Conservation (phyloP, 2,329 filamentous ascomycete species). For the Claviceps sp. region DNA sequence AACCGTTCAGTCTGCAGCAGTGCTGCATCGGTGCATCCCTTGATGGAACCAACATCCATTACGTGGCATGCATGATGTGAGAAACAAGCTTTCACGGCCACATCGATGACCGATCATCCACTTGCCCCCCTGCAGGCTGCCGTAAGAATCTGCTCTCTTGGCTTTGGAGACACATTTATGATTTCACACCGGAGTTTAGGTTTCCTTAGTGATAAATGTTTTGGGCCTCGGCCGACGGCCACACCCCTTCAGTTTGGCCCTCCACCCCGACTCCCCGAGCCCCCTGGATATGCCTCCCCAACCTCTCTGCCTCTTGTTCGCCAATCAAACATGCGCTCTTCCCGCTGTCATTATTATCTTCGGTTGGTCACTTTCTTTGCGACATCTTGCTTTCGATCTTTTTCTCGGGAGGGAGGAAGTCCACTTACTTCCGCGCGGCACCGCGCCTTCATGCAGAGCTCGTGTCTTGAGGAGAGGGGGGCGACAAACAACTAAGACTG, state of each 20-base stretch:
- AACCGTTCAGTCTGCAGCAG: too few relatives aligned
- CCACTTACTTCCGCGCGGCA: not conserved
- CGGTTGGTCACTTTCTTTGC: too few relatives aligned
- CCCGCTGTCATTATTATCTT: not conserved
- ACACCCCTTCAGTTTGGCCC: not conserved
- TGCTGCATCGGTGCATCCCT: too few relatives aligned
- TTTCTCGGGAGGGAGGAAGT: not conserved
- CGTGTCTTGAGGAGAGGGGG: not conserved
- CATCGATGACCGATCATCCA: too few relatives aligned
- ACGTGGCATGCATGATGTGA: too few relatives aligned
- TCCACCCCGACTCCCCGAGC: not conserved
- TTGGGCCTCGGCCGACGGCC: not conserved
- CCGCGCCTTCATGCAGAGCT: not conserved
- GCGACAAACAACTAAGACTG: not conserved
- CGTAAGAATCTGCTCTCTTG: too few relatives aligned
- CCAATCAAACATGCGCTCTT: not conserved
- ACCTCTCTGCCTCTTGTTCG: not conserved
- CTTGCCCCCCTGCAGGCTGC: too few relatives aligned
- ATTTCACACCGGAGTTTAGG: too few relatives aligned
- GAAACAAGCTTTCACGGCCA: too few relatives aligned
- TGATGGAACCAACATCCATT: too few relatives aligned
- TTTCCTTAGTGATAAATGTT: not conserved
- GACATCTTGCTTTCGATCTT: not conserved
- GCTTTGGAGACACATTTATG: too few relatives aligned
- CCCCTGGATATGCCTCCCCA: not conserved